Base-by-base conservation (phyloP, 2,329 filamentous ascomycete genomes). In the Epicoccum sorghinum region DNA sequence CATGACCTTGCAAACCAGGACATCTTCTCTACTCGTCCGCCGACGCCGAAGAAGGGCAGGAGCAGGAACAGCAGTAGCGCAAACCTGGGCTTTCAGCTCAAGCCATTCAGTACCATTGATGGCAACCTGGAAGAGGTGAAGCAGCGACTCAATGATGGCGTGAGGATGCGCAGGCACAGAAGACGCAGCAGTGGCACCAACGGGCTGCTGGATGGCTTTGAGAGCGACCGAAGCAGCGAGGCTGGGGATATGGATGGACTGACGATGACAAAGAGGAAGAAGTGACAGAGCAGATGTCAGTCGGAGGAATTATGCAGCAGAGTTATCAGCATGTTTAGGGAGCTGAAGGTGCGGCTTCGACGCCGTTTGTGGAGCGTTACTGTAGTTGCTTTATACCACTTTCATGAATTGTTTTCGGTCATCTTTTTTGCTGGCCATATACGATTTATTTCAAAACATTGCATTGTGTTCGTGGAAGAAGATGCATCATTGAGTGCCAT, bases 11-110 rank as follows among this genome's bases (percentile, higher is more conserved):
- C 90, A 10, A 86, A 85, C 43, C 89, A 96, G 62, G 90, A 89
- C 57, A 88, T 99, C 77, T 99, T 98, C 78, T 91, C 93, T 3
- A 95, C 91, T 13, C 83, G 90, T 27, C 92, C 93, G 4, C 83
- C 89, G n/a, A 96, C 90, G 46, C 87, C 91, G n/a, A 88, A 84
- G 46, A 83, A 87, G 52, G 88, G 84, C 61, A 82, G 89, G 24
- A 90, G 86, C 65, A 86, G 88, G 72, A 90, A 87, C 58, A 84
- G 68, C 47, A 75, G 70, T 47, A 57, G 63, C 29, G 58, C 83
- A 57, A 85, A 85, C 24, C 82, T 84, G 0, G 78, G 83, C 0
- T 89, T 90, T 68, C 84, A 85, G 1, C 76, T 93, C 57, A 86
- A 86, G 66, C 84, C 82, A 2, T 90, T 96, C 65, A 96, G 83